Percentiles rank a stretch among this genome's conserved stretches.
Conservation (phyloP, 495 filamentous ascomycete species). For the Tuber calosporum region DNA sequence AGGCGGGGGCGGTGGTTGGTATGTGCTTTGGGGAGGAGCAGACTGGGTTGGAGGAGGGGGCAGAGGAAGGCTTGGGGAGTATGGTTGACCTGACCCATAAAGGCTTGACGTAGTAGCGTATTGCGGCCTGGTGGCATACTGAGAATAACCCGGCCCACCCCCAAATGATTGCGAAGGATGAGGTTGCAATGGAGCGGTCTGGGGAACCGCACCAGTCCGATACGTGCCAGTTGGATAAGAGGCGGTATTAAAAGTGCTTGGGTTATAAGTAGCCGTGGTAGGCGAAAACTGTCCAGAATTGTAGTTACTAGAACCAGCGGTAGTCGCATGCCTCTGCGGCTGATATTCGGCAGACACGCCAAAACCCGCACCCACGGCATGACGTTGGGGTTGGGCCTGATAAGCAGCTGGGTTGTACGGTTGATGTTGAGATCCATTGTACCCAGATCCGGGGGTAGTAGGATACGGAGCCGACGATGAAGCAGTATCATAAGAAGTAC, state of each 20-base stretch:
- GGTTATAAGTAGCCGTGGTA: conserved; percentile 37
- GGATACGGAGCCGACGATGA: conserved; percentile 32
- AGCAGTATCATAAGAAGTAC: conserved; percentile 23
- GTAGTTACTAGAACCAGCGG: conserved; percentile 17
- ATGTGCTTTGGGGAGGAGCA: conserved; percentile 32
- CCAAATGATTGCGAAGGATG: conserved; percentile 21
- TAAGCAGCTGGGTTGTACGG: conserved; percentile 71
- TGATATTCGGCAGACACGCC: conserved; percentile 22
- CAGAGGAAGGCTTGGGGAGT: conserved; percentile 40
- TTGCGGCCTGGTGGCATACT: conserved; percentile 35
- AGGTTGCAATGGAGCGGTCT: conserved; percentile 13
- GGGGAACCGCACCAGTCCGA: conserved; percentile 18
- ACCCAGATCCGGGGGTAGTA: conserved; percentile 27
- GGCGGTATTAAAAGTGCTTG: conserved; percentile 35
- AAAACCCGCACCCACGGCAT: conserved; percentile 38
- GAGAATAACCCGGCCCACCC: conserved; percentile 22
- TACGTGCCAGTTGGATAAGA: conserved; percentile 37
- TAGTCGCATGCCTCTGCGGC: conserved; percentile 35
- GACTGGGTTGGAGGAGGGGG: conserved; percentile 31
- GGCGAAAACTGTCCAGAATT: conserved; percentile 35
- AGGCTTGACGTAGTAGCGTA: conserved; percentile 33
- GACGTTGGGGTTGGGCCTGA: conserved; percentile 43
- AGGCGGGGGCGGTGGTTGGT: conserved; percentile 39
- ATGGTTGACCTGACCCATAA: conserved; percentile 27
- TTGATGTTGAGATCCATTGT: conserved; percentile 47